These are phyloP conservation scores for Claviceps pazoutovae DNA, from an alignment of 2,329 filamentous ascomycete species.

Conservation along the genomic window DNA sequence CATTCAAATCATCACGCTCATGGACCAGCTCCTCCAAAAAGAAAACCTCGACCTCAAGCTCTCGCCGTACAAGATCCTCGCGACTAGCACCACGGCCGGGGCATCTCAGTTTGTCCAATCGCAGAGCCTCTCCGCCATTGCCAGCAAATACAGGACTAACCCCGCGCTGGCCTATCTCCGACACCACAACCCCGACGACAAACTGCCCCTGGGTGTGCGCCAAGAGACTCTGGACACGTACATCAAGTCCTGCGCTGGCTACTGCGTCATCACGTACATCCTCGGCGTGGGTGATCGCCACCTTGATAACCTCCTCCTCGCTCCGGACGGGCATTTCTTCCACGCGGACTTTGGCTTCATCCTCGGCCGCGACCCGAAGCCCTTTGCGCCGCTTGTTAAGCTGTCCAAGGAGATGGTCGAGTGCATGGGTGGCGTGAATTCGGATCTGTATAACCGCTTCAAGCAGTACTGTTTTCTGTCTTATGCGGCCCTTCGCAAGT, in stretches of 20 bases:
- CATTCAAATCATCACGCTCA: slow-evolving; percentile 91
- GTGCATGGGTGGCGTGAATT: slow-evolving; percentile 79
- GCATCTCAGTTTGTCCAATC: slow-evolving; percentile 90
- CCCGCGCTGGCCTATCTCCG: slow-evolving; percentile 71
- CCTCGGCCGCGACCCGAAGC: slow-evolving; percentile 89
- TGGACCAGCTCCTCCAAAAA: slow-evolving; percentile 90
- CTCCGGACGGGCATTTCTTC: slow-evolving; percentile 89
- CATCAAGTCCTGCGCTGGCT: slow-evolving; percentile 88
- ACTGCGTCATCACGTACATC: slow-evolving; percentile 97
- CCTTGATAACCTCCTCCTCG: slow-evolving; percentile 83
- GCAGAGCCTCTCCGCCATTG: slow-evolving; percentile 67
- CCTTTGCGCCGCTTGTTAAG: slow-evolving; percentile 94
- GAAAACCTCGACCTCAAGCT: slow-evolving; percentile 93
- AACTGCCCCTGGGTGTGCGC: slow-evolving; percentile 69
- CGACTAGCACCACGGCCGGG: slow-evolving; percentile 77
- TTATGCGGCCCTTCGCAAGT: slow-evolving; percentile 82
- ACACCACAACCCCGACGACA: slow-evolving; percentile 76
- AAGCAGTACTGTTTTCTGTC: slow-evolving; percentile 94
- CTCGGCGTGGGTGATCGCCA: slow-evolving; percentile 92
- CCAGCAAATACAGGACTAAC: slow-evolving; percentile 64
- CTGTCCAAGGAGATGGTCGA: slow-evolving; percentile 97
- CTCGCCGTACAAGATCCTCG: slow-evolving; percentile 90
- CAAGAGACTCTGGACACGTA: slow-evolving; percentile 92
- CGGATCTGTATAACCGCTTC: slow-evolving; percentile 74
- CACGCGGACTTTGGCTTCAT: slow-evolving; percentile 98